Base-by-base conservation (phyloP, 2,329 filamentous ascomycete species). In the Arthrobotrys entomopaga region DNA sequence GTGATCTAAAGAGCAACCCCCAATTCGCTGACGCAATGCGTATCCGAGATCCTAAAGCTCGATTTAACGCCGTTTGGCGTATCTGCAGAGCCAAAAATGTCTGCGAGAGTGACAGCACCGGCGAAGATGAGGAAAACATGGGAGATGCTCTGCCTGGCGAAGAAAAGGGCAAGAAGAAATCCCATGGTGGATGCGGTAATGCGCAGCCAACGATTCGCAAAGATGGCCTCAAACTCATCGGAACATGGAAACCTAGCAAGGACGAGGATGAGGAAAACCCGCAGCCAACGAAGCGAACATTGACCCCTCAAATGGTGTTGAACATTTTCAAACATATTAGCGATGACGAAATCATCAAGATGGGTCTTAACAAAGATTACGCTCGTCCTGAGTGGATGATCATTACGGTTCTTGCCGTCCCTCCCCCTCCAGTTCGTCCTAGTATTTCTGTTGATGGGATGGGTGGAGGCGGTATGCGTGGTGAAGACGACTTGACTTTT, bases 311-410 rank as follows among this genome's bases (percentile, higher is more conserved):
- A 80, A 88, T 91, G 84, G 93, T 92, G 2, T 86, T 96, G 77
- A 90, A 90, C 79, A 91, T 98, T 79, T 91, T 99, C 82, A 90
- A 91, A 78, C 90, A 90, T 78, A 95, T 99, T 77, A 88, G 88
- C 1, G 89, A 93, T 71, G 86, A 90, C 16, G 94, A 97, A 74
- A 88, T 97, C 75, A 85, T 87, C 65, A 89, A 95, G 78, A 92
- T 99, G 84, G 95, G 95, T 38, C 84, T 99, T 79, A 99, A 94
- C 83, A 90, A 90, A 67, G 92, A 98, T 81, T 98, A 98, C 79
- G 94, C 96, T 66, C 90, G 94, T 53, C 95, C 95, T 0, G 95
- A 99, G 81, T 99, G 95, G 95, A 96, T 99, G 92, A 88, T 99
- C 75, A 85, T 99, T 76, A 97, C 93, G 0, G 93, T 98, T 57